phyloP scores from a whole-genome alignment of 176 grass and related monocot genomes.

The Pontederia crassipes region DNA sequence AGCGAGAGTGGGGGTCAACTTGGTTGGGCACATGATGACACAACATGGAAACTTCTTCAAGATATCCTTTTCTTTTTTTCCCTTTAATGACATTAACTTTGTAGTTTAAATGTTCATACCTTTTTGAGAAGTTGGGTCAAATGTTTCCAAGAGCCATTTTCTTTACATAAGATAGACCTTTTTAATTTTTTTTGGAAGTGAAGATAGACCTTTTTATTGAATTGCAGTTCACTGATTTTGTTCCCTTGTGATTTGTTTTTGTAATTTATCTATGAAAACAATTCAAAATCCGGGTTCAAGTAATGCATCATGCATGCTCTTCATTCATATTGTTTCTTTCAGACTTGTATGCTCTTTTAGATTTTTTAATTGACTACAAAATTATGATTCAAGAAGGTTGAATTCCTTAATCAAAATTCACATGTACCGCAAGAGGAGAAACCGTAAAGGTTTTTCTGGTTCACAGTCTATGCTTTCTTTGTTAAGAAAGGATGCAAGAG shows the following conservation, averaged over 20 bases:
- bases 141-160: too few species aligned
- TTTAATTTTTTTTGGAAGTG: neutral
- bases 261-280: too few species aligned
- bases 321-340: too few species aligned
- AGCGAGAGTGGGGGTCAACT: conserved; percentile 51
- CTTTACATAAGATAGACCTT: too few species aligned
- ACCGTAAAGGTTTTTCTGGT: conserved; percentile 5
- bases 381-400: neutral
- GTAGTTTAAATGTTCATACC: neutral
- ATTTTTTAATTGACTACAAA: neutral
- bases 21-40: conserved; percentile 71
- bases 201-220: too few species aligned
- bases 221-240: too few species aligned
- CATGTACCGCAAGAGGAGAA: conserved; percentile 9
- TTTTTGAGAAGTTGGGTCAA: neutral
- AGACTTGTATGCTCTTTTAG: neutral
- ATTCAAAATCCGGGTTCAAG: too few species aligned
- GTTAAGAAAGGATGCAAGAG: conserved; percentile 14
- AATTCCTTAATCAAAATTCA: conserved; percentile 2
- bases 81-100: neutral
- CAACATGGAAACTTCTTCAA: conserved; percentile 79
- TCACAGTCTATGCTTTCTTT: conserved; percentile 11
- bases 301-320: too few species aligned
- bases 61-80: conserved; percentile 66
- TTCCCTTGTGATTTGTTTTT: too few species aligned